Evolutionary conservation across 2,329 filamentous ascomycete species (phyloP).

Genomic region (Ceratocystis colombiana): DNA sequence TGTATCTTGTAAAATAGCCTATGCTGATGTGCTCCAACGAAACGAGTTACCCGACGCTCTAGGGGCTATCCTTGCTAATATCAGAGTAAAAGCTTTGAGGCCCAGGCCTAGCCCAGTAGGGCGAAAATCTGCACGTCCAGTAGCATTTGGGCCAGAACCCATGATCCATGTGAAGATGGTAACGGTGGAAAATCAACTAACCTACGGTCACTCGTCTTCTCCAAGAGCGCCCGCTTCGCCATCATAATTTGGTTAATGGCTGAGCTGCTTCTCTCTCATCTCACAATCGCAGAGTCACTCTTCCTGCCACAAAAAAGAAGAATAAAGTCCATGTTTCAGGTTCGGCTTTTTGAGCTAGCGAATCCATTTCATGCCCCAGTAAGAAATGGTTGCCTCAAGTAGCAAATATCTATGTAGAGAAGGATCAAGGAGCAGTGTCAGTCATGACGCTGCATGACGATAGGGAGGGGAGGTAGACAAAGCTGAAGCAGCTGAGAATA

Average conservation of each 20-base stretch:
- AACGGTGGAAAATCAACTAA: not conserved
- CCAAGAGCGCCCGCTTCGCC: not conserved
- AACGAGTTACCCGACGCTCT: not conserved
- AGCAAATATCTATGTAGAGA: not conserved
- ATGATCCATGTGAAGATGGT: constrained; percentile 7
- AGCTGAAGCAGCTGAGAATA: not conserved
- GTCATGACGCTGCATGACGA: constrained; percentile 8
- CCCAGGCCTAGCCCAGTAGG: not conserved
- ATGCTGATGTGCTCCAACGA: not conserved
- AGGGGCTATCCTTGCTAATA: constrained; percentile 2
- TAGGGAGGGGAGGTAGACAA: not conserved
- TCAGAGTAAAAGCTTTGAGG: constrained; percentile 2
- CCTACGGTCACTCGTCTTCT: not conserved
- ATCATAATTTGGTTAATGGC: not conserved
- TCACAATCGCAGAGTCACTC: not conserved
- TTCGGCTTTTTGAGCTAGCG: not conserved
- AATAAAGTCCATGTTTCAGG: not conserved
- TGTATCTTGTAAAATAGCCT: not conserved
- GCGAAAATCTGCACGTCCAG: constrained; percentile 5
- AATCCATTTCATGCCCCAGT: not conserved
- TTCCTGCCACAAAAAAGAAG: not conserved
- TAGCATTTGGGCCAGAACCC: not conserved
- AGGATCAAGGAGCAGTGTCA: not conserved
- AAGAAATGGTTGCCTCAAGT: not conserved
- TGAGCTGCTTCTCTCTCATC: not conserved